Percentiles rank a stretch among this genome's conserved stretches.
Evolutionary conservation across 176 grass and related monocot species (phyloP).

Genomic region (Bonia amplexicaulis): DNA sequence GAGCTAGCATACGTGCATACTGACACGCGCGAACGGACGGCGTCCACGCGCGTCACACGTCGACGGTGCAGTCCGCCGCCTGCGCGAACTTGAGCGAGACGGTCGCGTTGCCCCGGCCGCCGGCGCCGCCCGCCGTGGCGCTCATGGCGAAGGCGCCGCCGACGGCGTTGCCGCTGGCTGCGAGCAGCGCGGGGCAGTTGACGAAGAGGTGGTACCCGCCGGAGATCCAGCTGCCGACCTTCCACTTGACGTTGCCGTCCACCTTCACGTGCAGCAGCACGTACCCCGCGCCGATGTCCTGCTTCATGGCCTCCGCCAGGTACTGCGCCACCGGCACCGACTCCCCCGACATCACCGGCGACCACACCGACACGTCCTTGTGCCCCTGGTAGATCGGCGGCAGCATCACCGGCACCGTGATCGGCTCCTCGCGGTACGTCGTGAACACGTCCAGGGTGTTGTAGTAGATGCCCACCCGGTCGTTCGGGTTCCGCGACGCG

Average conservation of each 20-base stretch:
- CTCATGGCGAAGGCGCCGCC: constrained; percentile 35
- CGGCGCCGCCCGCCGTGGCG: not conserved
- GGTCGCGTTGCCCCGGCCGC: not conserved
- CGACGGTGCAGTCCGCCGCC: constrained; percentile 54
- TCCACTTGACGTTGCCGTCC: constrained; percentile 71
- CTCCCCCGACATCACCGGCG: constrained; percentile 51
- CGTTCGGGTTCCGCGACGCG: constrained; percentile 83
- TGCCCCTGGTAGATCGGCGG: constrained; percentile 67
- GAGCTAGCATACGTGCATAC: not conserved
- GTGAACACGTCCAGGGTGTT: constrained; percentile 54
- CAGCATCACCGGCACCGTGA: constrained; percentile 49
- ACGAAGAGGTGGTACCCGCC: constrained; percentile 66
- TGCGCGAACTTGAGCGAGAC: constrained; percentile 60
- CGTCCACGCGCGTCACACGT: constrained; percentile 28
- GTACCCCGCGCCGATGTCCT: constrained; percentile 62
- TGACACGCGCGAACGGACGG: not conserved
- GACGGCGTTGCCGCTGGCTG: not conserved
- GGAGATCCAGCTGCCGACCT: constrained; percentile 75
- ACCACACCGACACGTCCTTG: constrained; percentile 74
- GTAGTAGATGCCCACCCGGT: constrained; percentile 74
- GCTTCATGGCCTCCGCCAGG: constrained; percentile 52
- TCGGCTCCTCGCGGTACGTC: constrained; percentile 55
- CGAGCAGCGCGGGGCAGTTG: constrained; percentile 78
- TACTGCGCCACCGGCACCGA: constrained; percentile 45
- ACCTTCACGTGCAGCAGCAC: constrained; percentile 59